Percentiles rank a stretch among this genome's conserved stretches.
phyloP scores from a whole-genome alignment of 805 yeast genomes.

The Candida silvatica region DNA sequence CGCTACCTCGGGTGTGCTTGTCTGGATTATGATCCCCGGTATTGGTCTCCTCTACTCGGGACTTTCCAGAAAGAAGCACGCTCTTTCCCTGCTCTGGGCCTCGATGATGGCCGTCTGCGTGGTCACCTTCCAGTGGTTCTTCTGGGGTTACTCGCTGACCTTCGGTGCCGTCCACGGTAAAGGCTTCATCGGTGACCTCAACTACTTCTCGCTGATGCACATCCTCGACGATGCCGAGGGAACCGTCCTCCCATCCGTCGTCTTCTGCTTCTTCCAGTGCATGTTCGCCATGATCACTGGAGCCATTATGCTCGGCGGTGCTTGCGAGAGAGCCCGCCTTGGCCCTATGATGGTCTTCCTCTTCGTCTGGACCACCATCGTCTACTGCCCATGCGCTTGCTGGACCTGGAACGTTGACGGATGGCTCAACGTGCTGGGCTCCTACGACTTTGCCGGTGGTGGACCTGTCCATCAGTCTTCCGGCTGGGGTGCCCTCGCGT shows the following conservation, averaged over 20 bases:
- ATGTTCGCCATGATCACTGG: conserved; percentile 95
- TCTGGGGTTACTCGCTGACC: conserved; percentile 93
- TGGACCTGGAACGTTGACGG: conserved; percentile 98
- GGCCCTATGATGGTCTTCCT: conserved; percentile 95
- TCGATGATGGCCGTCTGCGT: conserved; percentile 82
- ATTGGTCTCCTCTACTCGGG: conserved; percentile 92
- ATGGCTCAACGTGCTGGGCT: conserved; percentile 79
- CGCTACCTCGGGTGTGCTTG: conserved; percentile 67
- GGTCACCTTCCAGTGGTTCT: conserved; percentile 92
- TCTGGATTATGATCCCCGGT: conserved; percentile 96
- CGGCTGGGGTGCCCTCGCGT: conserved; percentile 92
- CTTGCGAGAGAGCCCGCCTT: conserved; percentile 92
- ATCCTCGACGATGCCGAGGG: conserved; percentile 73
- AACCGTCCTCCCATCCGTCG: conserved; percentile 74
- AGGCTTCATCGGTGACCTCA: conserved; percentile 68
- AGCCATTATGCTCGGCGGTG: conserved; percentile 93
- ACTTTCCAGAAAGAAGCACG: conserved; percentile 88
- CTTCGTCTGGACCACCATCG: conserved; percentile 91
- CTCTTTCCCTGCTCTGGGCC: conserved; percentile 91
- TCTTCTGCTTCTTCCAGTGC: conserved; percentile 88
- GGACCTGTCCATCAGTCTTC: conserved; percentile 96
- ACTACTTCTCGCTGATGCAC: conserved; percentile 72
- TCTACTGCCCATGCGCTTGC: conserved; percentile 91
- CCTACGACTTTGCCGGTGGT: conserved; percentile 96
- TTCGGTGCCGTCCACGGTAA: conserved; percentile 43